phyloP scores from a whole-genome alignment of 805 yeast genomes.

The Wickerhamiella hasegawae region DNA sequence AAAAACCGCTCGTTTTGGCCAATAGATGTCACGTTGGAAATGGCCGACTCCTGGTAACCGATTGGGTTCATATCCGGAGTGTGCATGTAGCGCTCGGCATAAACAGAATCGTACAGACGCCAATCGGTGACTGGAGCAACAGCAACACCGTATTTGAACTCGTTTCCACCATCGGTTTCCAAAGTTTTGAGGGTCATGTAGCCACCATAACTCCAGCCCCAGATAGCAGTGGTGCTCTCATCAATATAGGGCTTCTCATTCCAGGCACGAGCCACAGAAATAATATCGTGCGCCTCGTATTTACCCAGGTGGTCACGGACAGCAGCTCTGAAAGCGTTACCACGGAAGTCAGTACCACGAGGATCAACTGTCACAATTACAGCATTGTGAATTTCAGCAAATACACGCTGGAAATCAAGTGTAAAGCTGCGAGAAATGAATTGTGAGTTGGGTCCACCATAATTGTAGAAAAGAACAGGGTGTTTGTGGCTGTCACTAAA shows the following conservation, averaged over 20 bases:
- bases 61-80: slow-evolving; percentile 48
- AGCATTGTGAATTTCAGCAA: slow-evolving; percentile 62
- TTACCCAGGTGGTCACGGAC: slow-evolving; percentile 75
- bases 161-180: slow-evolving; percentile 60
- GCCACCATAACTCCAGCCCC: slow-evolving; percentile 99
- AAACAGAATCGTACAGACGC: slow-evolving; percentile 79
- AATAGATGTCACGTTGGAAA: slow-evolving; percentile 41
- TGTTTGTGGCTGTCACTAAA: slow-evolving; percentile 48
- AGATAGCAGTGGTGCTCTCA: slow-evolving; percentile 53
- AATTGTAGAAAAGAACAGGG: slow-evolving; percentile 78
- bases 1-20: slow-evolving; percentile 49
- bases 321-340: slow-evolving; percentile 54
- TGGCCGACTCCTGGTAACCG: slow-evolving; percentile 46
- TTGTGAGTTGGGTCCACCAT: slow-evolving; percentile 95
- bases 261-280: slow-evolving; percentile 68
- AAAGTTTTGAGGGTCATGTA: slow-evolving; percentile 78
- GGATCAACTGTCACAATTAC: slow-evolving; percentile 94
- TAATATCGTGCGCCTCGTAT: slow-evolving; percentile 75
- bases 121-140: slow-evolving; percentile 98
- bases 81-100: slow-evolving; percentile 91
- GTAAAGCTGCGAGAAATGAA: slow-evolving; percentile 47
- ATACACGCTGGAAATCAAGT: slow-evolving; percentile 54
- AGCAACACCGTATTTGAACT: slow-evolving; percentile 78
- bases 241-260: slow-evolving; percentile 48
- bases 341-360: slow-evolving; percentile 88